Evolutionary conservation across 164 flowering plant species (phyloP).

Genomic region (Akebia trifoliata): DNA sequence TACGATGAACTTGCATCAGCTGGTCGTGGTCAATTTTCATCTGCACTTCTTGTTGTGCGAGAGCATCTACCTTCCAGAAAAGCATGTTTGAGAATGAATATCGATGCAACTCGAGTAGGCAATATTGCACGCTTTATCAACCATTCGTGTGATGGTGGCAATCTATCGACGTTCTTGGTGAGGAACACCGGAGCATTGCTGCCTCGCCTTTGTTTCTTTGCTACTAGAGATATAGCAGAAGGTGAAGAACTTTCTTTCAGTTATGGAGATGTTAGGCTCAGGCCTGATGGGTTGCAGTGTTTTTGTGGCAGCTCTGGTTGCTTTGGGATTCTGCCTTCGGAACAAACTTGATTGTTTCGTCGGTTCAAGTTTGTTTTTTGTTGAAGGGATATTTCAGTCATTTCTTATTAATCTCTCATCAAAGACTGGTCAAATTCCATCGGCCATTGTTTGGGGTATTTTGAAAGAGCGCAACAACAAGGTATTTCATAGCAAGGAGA

Average conservation of each 20-base stretch:
- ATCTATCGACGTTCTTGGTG: conserved; percentile 53
- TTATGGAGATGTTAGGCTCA: conserved; percentile 59
- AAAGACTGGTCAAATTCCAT: too few relatives aligned
- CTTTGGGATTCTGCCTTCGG: conserved; percentile 71
- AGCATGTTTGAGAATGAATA: conserved; percentile 78
- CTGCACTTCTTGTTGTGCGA: conserved; percentile 83
- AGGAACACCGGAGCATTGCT: conserved; percentile 63
- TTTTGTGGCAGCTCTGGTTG: conserved; percentile 73
- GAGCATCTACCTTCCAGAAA: conserved; percentile 92
- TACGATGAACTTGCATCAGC: conserved; percentile 50
- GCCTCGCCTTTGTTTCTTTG: conserved; percentile 84
- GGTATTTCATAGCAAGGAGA: too few relatives aligned
- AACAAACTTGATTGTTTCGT: conserved; percentile 56
- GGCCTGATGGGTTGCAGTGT: conserved; percentile 47
- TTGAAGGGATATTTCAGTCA: too few relatives aligned
- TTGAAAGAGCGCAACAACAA: too few relatives aligned
- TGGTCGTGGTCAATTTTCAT: conserved; percentile 35
- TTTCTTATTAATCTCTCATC: too few relatives aligned
- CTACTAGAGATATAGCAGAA: conserved; percentile 59
- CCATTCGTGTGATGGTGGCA: conserved; percentile 95
- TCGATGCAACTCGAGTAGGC: conserved; percentile 81
- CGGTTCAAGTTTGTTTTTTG: too few relatives aligned
- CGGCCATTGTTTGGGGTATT: too few relatives aligned
- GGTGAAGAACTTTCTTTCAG: conserved; percentile 86
- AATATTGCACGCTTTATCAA: conserved; percentile 83